Evolutionary conservation across 2,329 filamentous ascomycete genomes (phyloP).

Genomic region (Tolypocladium inflatum): DNA sequence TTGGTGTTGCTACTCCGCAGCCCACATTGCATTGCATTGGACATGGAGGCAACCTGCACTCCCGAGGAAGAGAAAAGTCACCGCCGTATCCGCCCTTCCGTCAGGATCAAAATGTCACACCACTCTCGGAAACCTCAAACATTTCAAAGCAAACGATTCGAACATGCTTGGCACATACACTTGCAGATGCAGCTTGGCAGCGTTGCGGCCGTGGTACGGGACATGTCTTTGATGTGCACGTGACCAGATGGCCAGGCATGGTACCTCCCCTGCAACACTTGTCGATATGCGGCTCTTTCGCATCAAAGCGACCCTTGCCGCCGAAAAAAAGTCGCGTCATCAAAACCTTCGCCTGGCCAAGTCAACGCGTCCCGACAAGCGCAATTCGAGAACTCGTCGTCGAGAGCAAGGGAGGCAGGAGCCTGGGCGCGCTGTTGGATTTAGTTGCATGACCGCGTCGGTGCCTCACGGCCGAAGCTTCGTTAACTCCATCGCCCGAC

Average conservation of each 20-base stretch:
- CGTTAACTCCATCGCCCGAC: slow-evolving; percentile 2
- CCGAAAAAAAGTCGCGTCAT: background rate
- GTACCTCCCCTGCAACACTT: background rate
- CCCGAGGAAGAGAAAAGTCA: background rate
- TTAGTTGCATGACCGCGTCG: background rate
- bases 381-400: background rate
- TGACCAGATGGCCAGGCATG: background rate
- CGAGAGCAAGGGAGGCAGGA: background rate
- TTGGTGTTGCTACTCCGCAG: too few relatives aligned
- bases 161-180: background rate
- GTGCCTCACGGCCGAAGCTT: background rate
- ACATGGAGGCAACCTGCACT: background rate
- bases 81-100: background rate
- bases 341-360: background rate
- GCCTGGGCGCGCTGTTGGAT: background rate
- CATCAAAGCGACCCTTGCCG: background rate
- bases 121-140: background rate
- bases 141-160: background rate
- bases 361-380: background rate
- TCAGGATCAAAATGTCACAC: background rate
- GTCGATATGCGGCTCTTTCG: background rate
- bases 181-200: background rate
- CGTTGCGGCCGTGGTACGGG: background rate
- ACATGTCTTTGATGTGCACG: background rate
- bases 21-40: background rate